A percentile compares a stretch with the other conserved stretches of the same genome.
phyloP scores from a whole-genome alignment of 352 stramenopile genomes.

The Phytophthora melonis region DNA sequence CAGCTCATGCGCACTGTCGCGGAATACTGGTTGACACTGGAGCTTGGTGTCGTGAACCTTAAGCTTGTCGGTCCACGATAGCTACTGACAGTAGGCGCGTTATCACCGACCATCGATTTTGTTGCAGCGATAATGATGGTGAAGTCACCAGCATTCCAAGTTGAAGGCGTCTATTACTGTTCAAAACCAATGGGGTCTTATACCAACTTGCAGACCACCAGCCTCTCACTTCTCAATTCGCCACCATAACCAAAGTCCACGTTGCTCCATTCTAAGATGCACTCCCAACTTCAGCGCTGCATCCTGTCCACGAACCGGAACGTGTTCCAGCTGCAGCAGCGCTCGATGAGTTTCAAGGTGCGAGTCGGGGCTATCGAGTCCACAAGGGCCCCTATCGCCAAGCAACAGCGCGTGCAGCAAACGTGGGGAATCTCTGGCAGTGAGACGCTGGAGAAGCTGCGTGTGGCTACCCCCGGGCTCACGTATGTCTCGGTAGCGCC shows the following conservation, averaged over 20 bases:
- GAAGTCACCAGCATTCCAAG: conserved; percentile 2
- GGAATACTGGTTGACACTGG: neutral
- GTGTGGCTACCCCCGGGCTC: conserved; percentile 39
- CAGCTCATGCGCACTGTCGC: neutral
- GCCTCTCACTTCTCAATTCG: conserved; percentile 12
- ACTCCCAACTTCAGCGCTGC: conserved; percentile 15
- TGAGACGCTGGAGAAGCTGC: conserved; percentile 34
- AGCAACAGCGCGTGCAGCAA: conserved; percentile 36
- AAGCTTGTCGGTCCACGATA: too few species aligned
- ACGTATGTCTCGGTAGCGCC: conserved; percentile 50
- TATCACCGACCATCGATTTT: too few species aligned
- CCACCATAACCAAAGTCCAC: conserved; percentile 10
- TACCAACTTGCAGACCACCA: too few species aligned
- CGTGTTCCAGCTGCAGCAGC: conserved; percentile 12
- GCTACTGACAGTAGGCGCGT: too few species aligned
- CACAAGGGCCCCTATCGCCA: conserved; percentile 25
- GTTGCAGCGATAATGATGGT: neutral
- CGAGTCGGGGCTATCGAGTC: conserved; percentile 16
- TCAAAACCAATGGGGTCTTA: neutral
- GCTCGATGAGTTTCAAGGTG: conserved; percentile 38
- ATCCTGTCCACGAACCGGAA: neutral
- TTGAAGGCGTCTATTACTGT: conserved; percentile 1
- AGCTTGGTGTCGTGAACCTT: too few species aligned
- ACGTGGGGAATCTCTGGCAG: conserved; percentile 43
- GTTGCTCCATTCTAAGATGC: conserved; percentile 6